Evolutionary conservation across 371 early-diverging fungal species (phyloP).

Genomic region (Actinomortierella ambigua): DNA sequence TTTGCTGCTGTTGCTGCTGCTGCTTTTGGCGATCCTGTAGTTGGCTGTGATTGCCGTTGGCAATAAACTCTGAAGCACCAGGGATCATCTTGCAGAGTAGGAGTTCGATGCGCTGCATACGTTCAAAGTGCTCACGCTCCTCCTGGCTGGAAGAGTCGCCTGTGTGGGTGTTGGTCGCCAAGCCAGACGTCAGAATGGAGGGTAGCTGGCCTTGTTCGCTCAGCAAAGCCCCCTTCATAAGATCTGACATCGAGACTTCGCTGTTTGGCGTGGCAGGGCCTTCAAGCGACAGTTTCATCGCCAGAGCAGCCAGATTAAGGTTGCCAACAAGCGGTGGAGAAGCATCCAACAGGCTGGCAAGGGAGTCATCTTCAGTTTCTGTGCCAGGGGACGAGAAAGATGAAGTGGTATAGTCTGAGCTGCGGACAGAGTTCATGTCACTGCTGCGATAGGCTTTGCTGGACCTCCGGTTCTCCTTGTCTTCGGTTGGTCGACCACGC

Average conservation of each 20-base stretch:
- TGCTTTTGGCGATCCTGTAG: no score
- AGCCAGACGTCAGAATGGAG: no score
- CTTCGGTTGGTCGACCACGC: slow-evolving; percentile 11
- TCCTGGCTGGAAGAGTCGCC: background rate
- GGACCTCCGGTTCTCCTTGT: slow-evolving; percentile 19
- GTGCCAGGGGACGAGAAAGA: slow-evolving; percentile 15
- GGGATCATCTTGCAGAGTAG: slow-evolving; percentile 29
- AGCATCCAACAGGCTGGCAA: no score
- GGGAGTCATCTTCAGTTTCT: slow-evolving; percentile 10
- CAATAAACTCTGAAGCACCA: slow-evolving; percentile 38
- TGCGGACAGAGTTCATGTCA: slow-evolving; percentile 27
- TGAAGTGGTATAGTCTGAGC: slow-evolving; percentile 19
- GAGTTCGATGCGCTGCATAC: slow-evolving; percentile 30
- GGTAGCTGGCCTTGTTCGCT: no score
- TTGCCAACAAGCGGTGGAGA: no score
- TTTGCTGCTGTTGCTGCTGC: slow-evolving; percentile 9
- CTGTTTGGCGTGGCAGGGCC: no score
- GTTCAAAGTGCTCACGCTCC: slow-evolving; percentile 37
- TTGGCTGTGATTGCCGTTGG: slow-evolving; percentile 5
- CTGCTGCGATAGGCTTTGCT: slow-evolving; percentile 30
- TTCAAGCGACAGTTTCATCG: no score
- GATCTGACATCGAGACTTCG: no score
- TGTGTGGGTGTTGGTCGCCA: background rate
- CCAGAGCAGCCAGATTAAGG: no score
- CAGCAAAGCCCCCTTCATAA: no score